Evolutionary conservation across 2,329 filamentous ascomycete species (phyloP).

Genomic region (Pyricularia pennisetigena): DNA sequence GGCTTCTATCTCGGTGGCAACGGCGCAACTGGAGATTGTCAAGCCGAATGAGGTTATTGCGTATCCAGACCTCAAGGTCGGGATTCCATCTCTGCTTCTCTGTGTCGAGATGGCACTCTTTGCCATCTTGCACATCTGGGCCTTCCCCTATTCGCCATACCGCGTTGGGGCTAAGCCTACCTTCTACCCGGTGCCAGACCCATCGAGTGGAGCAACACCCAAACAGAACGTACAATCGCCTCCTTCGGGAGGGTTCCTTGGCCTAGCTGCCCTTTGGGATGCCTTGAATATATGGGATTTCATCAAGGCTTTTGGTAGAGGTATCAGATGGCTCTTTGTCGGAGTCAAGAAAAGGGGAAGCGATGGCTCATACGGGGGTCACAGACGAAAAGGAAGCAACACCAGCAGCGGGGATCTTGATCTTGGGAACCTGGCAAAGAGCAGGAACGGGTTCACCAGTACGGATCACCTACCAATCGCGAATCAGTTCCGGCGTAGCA

Average conservation of each 20-base stretch:
- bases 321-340: slow-evolving; percentile 71
- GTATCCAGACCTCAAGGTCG: slow-evolving; percentile 69
- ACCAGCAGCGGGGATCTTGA: slow-evolving; percentile 5
- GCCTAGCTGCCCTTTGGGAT: slow-evolving; percentile 56
- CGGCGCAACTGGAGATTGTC: slow-evolving; percentile 51
- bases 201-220: slow-evolving; percentile 26
- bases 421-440: slow-evolving; percentile 9
- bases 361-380: slow-evolving; percentile 35
- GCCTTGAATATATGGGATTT: slow-evolving; percentile 78
- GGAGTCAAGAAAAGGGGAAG: slow-evolving; percentile 53
- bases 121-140: slow-evolving; percentile 67
- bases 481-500: slow-evolving; percentile 23
- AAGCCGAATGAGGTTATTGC: slow-evolving; percentile 51
- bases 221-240: slow-evolving; percentile 31
- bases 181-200: slow-evolving; percentile 37
- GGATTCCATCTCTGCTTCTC: slow-evolving; percentile 67
- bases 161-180: slow-evolving; percentile 27
- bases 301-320: slow-evolving; percentile 67
- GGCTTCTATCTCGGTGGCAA: slow-evolving; percentile 38
- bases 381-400: slow-evolving; percentile 13
- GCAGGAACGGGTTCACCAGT: slow-evolving; percentile 19
- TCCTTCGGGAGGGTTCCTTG: slow-evolving; percentile 56
- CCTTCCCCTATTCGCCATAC: slow-evolving; percentile 72
- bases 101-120: slow-evolving; percentile 83
- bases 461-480: slow-evolving; percentile 29